These are phyloP conservation scores for Tolypocladium cylindrosporum DNA, from an alignment of 2,329 filamentous ascomycete genomes.

Conservation along the genomic window DNA sequence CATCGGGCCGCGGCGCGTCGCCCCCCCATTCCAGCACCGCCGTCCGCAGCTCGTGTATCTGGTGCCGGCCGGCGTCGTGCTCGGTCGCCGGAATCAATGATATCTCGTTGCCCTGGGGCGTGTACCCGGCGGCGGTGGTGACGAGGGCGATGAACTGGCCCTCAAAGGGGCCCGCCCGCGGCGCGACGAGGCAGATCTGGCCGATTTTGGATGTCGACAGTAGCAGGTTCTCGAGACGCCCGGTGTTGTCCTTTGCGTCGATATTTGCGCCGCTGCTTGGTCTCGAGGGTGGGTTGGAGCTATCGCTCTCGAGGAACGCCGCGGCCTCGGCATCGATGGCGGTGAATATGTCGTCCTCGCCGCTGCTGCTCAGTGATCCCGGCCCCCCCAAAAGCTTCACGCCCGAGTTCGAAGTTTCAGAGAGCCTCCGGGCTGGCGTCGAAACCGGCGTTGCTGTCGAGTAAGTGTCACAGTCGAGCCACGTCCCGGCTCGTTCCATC, in stretches of 20 bases:
- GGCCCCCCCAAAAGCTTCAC: background rate
- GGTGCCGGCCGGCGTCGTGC: slow-evolving; percentile 28
- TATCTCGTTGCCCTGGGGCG: slow-evolving; percentile 15
- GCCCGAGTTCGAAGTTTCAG: background rate
- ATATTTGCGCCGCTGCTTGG: background rate
- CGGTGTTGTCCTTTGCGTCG: background rate
- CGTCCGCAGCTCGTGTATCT: slow-evolving; percentile 30
- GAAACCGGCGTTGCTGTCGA: background rate
- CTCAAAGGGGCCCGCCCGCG: slow-evolving; percentile 40
- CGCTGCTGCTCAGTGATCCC: slow-evolving; percentile 3
- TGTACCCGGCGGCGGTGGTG: slow-evolving; percentile 19
- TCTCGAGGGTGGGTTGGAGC: background rate
- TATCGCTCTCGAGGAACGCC: slow-evolving; percentile 1
- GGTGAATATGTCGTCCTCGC: slow-evolving; percentile 2
- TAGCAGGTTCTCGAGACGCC: slow-evolving; percentile 25
- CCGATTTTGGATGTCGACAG: slow-evolving; percentile 28
- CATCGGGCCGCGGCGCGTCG: slow-evolving; percentile 26
- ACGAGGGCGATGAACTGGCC: slow-evolving; percentile 38
- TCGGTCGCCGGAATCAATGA: slow-evolving; percentile 20
- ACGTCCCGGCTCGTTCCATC: background rate
- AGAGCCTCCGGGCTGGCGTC: background rate
- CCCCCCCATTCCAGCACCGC: slow-evolving; percentile 25
- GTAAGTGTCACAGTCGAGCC: background rate
- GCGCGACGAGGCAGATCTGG: slow-evolving; percentile 31
- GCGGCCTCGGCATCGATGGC: slow-evolving; percentile 7